Conservation (phyloP, 345 rosid species). For the Salix exigua region DNA sequence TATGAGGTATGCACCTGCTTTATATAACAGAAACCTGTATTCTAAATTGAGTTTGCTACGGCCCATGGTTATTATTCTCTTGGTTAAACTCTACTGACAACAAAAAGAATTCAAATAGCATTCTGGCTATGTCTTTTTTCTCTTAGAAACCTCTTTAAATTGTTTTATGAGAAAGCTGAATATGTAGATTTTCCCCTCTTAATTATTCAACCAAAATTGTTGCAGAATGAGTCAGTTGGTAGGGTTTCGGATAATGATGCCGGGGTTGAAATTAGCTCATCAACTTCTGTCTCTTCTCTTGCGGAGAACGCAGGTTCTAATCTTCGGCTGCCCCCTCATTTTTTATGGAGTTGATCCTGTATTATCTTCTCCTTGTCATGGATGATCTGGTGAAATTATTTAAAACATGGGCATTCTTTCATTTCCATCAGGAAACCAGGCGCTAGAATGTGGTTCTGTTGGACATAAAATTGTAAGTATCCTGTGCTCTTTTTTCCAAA, state of each 20-base stretch:
- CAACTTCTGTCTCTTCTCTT: constrained; percentile 14
- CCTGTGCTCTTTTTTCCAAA: neutral
- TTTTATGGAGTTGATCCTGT: neutral
- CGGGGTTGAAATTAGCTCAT: constrained; percentile 8
- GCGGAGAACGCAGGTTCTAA: constrained; percentile 20
- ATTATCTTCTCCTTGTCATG: neutral
- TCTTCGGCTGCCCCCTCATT: no score
- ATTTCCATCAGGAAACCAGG: constrained; percentile 20
- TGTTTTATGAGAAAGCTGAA: neutral
- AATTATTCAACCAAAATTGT: constrained; percentile 21
- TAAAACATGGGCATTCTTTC: constrained; percentile 14
- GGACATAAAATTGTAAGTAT: constrained; percentile 41
- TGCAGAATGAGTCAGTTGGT: constrained; percentile 29
- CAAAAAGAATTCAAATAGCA: neutral
- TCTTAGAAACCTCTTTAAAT: neutral
- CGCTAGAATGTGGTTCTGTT: constrained; percentile 20
- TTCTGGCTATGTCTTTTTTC: neutral
- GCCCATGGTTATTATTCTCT: neutral
- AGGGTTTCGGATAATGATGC: constrained; percentile 26
- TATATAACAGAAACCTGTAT: neutral
- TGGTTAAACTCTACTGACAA: neutral
- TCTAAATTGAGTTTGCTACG: neutral
- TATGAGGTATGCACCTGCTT: constrained; percentile 16
- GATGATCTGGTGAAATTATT: constrained; percentile 15
- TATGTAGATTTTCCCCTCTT: neutral